Base-by-base conservation (phyloP, 2,329 filamentous ascomycete genomes). In the Colletotrichum filicis region DNA sequence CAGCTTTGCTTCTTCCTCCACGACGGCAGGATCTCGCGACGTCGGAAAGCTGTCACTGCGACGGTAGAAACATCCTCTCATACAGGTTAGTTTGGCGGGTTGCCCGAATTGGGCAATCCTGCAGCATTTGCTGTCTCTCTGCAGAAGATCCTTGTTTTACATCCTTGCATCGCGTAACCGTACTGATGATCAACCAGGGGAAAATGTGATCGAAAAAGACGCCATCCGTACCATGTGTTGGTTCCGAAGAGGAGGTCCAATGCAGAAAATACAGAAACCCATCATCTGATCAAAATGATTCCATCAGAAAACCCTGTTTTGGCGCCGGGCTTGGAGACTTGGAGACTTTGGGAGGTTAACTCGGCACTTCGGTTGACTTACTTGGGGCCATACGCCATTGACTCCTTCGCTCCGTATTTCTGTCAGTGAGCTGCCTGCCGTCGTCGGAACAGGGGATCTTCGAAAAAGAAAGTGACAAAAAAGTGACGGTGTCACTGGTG, bases 221-320 rank as follows among this genome's bases (percentile, higher is more conserved):
- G 28, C 32, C 5, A 35, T 35, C 11, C 11, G 11, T 5, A 35
- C 32, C 2, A 35, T 35, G 26, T 64, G 61, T 64, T 63, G 70
- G 66, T 73, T 68, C 52, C 42, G 32, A 56, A 19, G 12, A 26
- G 58, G 32, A 24, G 56, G 32, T 12, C 49, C 37, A 60, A 63
- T 42, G 52, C 59, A 35, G 19, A 46, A 66, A 19, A 35, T 16
- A 55, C 37, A 37, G 66, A 28, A 71, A 56, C 11, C 61, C 49
- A 63, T 74, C 68, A 74, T 66, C 71, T 66, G 71, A 74, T 71
- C 56, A 42, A 58, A 62, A 49, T 58, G 68, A 74, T 56, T 62
- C 67, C 67, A 42, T 74, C n/a, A 57, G 49, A 52, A 71, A 71
- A 71, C 71, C 71, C 67, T 74, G 67, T 59, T 73, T 59, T 63